Conservation (phyloP, 2,329 filamentous ascomycete genomes). For the Colletotrichum destructivum region DNA sequence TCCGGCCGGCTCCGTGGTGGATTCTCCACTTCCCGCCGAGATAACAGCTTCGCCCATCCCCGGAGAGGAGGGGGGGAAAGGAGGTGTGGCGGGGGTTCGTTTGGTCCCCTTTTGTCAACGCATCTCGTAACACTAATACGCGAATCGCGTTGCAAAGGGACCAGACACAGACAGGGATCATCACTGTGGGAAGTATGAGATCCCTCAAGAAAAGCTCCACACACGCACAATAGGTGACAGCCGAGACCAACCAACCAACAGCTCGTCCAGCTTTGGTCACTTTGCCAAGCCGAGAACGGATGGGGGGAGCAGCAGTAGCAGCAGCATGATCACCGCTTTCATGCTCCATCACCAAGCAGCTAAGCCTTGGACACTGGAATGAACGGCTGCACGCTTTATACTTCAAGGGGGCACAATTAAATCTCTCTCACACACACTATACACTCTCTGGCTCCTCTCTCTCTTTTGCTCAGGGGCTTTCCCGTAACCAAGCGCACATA, state of each 20-base stretch:
- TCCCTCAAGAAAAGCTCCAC: not conserved
- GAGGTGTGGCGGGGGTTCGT: not conserved
- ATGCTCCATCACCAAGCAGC: conserved; percentile 3
- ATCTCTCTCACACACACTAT: no score
- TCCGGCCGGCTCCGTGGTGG: conserved; percentile 36
- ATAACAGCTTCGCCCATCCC: conserved; percentile 24
- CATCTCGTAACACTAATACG: conserved; percentile 36
- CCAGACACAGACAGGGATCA: conserved; percentile 25
- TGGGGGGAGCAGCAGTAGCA: not conserved
- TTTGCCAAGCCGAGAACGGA: conserved; percentile 30
- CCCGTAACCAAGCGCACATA: conserved; percentile 35
- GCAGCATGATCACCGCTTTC: not conserved
- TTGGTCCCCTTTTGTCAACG: conserved; percentile 19
- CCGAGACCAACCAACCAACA: not conserved
- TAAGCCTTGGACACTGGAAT: conserved; percentile 26
- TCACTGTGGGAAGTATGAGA: conserved; percentile 11
- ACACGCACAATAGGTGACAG: not conserved
- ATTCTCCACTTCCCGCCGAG: conserved; percentile 27
- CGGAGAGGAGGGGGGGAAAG: no score
- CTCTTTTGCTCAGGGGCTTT: not conserved
- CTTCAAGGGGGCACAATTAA: conserved; percentile 40
- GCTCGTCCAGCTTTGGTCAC: conserved; percentile 1
- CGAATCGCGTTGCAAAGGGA: not conserved
- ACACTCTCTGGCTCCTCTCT: no score
- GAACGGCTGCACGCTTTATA: conserved; percentile 33